Conservation (phyloP, 805 yeast species). For the Barnettozyma wickerhamii region DNA sequence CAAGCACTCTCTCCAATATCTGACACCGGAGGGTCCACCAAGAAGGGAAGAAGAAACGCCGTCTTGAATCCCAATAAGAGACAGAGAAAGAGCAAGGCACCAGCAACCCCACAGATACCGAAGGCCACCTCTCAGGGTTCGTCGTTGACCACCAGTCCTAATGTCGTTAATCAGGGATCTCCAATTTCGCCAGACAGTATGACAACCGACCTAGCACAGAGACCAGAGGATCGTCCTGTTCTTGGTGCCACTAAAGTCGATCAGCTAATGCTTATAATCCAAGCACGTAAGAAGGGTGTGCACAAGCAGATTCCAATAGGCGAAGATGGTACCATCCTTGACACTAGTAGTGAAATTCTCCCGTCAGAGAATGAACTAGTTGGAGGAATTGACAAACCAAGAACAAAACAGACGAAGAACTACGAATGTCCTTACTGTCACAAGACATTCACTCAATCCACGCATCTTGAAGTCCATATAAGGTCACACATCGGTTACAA, state of each 20-base stretch:
- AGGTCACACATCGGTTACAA: slow-evolving; percentile 84
- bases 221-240: slow-evolving; percentile 64
- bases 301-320: slow-evolving; percentile 60
- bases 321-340: slow-evolving; percentile 66
- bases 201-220: slow-evolving; percentile 40
- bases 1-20: slow-evolving; percentile 12
- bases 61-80: slow-evolving; percentile 7
- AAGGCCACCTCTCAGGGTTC: too few relatives aligned
- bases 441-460: slow-evolving; percentile 81
- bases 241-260: slow-evolving; percentile 89
- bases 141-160: too few relatives aligned
- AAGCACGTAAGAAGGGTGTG: slow-evolving; percentile 77
- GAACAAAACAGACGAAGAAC: slow-evolving; percentile 40
- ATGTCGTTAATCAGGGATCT: background rate
- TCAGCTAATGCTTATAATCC: slow-evolving; percentile 85
- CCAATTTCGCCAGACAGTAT: slow-evolving; percentile 23
- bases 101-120: background rate
- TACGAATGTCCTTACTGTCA: slow-evolving; percentile 75
- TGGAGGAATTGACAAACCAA: slow-evolving; percentile 76
- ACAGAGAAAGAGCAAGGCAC: slow-evolving; percentile 3
- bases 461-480: slow-evolving; percentile 86
- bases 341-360: slow-evolving; percentile 43
- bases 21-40: background rate
- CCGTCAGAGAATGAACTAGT: slow-evolving; percentile 63
- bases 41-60: slow-evolving; percentile 12